Percentiles rank a stretch among this genome's conserved stretches.
Conservation (phyloP, 164 flowering plant species). For the Aristolochia californica region DNA sequence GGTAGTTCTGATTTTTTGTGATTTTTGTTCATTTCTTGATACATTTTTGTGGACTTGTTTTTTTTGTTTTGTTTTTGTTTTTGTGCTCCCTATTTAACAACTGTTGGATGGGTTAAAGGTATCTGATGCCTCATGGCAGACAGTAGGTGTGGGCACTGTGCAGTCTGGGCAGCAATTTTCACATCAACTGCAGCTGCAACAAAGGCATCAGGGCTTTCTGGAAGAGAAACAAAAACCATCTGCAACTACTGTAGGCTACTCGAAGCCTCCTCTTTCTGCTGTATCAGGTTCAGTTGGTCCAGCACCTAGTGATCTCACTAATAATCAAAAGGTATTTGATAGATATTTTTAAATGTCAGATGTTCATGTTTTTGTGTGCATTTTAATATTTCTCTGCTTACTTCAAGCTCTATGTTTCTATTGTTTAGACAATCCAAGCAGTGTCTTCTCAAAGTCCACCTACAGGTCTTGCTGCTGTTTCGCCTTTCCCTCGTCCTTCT, state of each 20-base stretch:
- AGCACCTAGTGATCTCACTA: slow-evolving; percentile 23
- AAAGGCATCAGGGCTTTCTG: slow-evolving; percentile 37
- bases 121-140: slow-evolving; percentile 35
- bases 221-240: slow-evolving; percentile 56
- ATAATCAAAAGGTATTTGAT: slow-evolving; percentile 44
- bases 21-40: background rate
- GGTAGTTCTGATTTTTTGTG: slow-evolving; percentile 9
- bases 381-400: background rate
- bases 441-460: slow-evolving; percentile 30
- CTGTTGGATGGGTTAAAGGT: slow-evolving; percentile 9
- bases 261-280: slow-evolving; percentile 37
- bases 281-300: slow-evolving; percentile 31
- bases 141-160: slow-evolving; percentile 32
- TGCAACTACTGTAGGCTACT: slow-evolving; percentile 23
- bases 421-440: too few species aligned
- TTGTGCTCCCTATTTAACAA: background rate
- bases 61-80: slow-evolving; percentile 1
- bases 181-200: slow-evolving; percentile 50
- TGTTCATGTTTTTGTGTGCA: background rate
- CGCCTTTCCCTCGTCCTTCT: slow-evolving; percentile 50
- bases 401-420: background rate
- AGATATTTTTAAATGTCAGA: background rate
- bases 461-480: slow-evolving; percentile 9
- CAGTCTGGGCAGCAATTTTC: slow-evolving; percentile 47
- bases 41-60: background rate